Evolutionary conservation across 495 filamentous ascomycete species (phyloP).

Genomic region (Barbatosphaeria neglecta): DNA sequence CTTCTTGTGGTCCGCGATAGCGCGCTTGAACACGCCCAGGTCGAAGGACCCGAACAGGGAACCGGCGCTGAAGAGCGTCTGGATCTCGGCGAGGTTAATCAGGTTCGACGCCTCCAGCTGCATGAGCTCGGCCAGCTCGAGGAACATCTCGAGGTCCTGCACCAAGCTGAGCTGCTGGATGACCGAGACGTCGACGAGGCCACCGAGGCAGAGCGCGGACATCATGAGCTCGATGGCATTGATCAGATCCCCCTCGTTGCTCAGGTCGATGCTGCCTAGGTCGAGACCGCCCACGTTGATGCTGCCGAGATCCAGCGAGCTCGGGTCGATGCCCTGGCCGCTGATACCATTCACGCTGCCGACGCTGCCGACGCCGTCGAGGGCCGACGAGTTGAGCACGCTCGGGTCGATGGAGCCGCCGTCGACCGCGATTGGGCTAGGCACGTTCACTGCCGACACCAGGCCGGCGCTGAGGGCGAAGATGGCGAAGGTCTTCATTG

Average conservation of each 20-base stretch:
- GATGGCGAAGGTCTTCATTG: conserved; percentile 14
- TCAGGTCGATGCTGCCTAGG: conserved; percentile 17
- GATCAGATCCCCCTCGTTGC: conserved; percentile 18
- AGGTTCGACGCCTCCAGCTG: conserved; percentile 30
- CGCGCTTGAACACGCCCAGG: conserved; percentile 27
- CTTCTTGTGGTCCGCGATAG: conserved; percentile 15
- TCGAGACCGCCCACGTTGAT: conserved; percentile 10
- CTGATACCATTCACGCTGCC: conserved; percentile 1
- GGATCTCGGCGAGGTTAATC: conserved; percentile 18
- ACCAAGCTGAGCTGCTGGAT: conserved; percentile 17
- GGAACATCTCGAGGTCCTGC: conserved; percentile 27
- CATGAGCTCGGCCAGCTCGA: conserved; percentile 28
- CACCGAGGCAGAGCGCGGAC: conserved; percentile 19
- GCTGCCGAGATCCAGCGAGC: conserved; percentile 1
- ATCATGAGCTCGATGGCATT: conserved; percentile 23
- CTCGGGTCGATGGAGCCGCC: conserved; percentile 3
- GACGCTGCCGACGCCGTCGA: not conserved
- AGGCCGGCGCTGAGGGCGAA: conserved; percentile 18
- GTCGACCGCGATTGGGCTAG: not conserved
- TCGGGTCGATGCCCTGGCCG: conserved; percentile 1
- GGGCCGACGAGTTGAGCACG: not conserved
- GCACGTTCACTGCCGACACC: conserved; percentile 14
- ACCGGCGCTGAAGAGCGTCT: conserved; percentile 24
- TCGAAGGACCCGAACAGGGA: conserved; percentile 21
- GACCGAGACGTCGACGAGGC: conserved; percentile 18